Evolutionary conservation across 768 basidiomycete genomes (phyloP), one percentile per base, ranked within the genome.

Genomic region (Bullera alba): DNA sequence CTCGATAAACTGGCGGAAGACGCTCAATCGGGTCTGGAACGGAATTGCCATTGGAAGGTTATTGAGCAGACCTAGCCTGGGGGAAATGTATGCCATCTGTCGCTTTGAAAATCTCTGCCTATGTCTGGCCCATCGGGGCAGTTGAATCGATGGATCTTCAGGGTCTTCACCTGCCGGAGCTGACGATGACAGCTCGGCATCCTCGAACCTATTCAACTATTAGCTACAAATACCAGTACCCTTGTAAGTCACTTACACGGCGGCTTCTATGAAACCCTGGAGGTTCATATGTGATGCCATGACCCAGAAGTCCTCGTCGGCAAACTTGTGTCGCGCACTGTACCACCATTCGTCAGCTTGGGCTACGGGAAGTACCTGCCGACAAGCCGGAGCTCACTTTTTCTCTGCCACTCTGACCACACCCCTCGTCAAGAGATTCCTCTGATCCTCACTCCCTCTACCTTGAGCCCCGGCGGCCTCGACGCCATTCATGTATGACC

Each of bases 1-100:
- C 66, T 60, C 36, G 42, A 96, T 80, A 69, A 95, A 95, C 47
- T 81, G 77, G 21, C 88, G 79, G 75, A 96, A 93, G 41, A 96
- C 88, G 30, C 81, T 79, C 10, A 96, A 87, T n/a, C 93, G 83
- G 1, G 82, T 80, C 45, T 85, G 83, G 74, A 97, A 97, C 0
- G 93, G 92, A 49, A 97, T 85, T 4, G 89, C 82, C 74, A 95
- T 95, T 0, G 92, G 93, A 50, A 97, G 86, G 72, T 96, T 92
- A 75, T 96, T 87, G 46, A 97, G 80, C 23, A 96, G 79, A 2
- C 87, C 88, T 2, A 97, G 78, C 5, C 90, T 82, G 0, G 92
- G 93, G 2, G 85, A 84, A 45, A 96, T 75, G 50, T 81, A 77
- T 0, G 85, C 81, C 36, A 85, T 72, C 57, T 86, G 83, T 4